These are phyloP conservation scores for Trichophyton simii DNA, from an alignment of 2,329 filamentous ascomycete species.

Conservation along the genomic window DNA sequence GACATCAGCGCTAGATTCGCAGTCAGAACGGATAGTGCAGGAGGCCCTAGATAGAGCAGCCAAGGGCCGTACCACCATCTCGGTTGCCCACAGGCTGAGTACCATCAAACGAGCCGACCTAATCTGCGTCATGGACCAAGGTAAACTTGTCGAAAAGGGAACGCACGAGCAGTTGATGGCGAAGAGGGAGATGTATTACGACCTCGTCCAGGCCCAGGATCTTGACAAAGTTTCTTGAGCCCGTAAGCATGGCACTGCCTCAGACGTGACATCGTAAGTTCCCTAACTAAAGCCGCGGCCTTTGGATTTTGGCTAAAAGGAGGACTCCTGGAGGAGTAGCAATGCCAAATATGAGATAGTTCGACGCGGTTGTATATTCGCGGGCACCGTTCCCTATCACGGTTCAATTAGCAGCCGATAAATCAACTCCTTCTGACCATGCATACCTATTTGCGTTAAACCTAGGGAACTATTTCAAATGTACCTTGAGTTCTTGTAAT, in stretches of 20 bases:
- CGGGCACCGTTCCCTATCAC: no score
- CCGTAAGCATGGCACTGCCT: neutral
- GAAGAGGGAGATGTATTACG: neutral
- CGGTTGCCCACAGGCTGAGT: neutral
- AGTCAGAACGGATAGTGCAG: slow-evolving; percentile 2
- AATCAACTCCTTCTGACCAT: no score
- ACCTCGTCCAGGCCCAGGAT: neutral
- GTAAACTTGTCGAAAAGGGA: neutral
- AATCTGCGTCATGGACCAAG: slow-evolving; percentile 3
- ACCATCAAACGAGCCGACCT: neutral
- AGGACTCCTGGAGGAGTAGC: no score
- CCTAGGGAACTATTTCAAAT: no score
- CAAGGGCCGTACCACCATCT: slow-evolving; percentile 1
- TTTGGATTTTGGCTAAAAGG: no score
- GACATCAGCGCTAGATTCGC: neutral
- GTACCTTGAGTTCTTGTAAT: no score
- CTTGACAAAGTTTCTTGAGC: neutral
- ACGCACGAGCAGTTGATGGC: neutral
- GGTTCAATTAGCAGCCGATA: no score
- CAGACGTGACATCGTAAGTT: neutral
- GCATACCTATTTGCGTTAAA: no score
- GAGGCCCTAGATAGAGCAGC: neutral
- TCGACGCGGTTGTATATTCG: no score
- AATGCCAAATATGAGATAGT: no score
- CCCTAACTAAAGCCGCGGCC: no score